Conservation (phyloP, 169 alveolate species). For the Eimeria necatrix region DNA sequence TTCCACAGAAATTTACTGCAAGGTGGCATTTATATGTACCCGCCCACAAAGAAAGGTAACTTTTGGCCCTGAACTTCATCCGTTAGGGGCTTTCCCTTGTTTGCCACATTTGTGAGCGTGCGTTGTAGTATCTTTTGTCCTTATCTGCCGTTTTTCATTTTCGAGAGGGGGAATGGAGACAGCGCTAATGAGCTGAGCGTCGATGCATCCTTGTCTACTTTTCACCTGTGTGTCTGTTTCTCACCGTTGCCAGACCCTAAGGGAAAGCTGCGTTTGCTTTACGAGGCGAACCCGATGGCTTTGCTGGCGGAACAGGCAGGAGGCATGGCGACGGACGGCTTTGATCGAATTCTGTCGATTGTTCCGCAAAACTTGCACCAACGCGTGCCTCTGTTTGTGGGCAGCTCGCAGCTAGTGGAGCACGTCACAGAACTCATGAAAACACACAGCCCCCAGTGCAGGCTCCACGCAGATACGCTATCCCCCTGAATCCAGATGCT, state of each 20-base stretch:
- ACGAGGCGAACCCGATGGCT: constrained; percentile 91
- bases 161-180: no score
- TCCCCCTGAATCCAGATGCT: neutral
- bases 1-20: constrained; percentile 87
- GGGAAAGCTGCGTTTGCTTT: constrained; percentile 90
- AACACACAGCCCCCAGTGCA: constrained; percentile 70
- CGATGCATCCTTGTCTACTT: no score
- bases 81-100: neutral
- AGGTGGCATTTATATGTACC: constrained; percentile 89
- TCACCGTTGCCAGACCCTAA: constrained; percentile 59
- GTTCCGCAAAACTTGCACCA: constrained; percentile 85
- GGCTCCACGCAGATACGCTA: constrained; percentile 44
- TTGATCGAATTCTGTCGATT: constrained; percentile 84
- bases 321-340: constrained; percentile 90
- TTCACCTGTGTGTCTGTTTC: neutral
- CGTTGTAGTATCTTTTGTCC: no score
- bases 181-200: no score
- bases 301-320: constrained; percentile 89
- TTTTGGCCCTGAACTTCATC: no score
- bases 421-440: constrained; percentile 46
- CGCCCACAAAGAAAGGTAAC: constrained; percentile 85
- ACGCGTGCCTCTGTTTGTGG: constrained; percentile 81
- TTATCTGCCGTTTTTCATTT: no score
- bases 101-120: no score
- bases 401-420: constrained; percentile 69